These are phyloP conservation scores for Debaryomycetaceae sp. DNA, from an alignment of 1,139 yeast species.

Conservation along the genomic window DNA sequence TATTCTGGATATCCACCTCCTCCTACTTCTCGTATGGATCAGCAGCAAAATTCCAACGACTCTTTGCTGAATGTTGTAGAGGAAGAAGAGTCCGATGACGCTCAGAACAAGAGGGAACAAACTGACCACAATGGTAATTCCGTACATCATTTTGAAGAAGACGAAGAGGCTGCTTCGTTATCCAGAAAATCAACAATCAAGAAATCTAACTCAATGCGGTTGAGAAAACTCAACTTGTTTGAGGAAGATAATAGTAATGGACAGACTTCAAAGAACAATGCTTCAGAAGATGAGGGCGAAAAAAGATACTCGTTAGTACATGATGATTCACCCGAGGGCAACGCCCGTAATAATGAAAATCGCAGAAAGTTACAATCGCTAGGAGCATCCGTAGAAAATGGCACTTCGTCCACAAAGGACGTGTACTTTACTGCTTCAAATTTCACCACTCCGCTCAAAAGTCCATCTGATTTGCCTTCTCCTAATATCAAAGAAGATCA, in stretches of 20 bases:
- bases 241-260: conserved; percentile 12
- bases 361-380: conserved; percentile 14
- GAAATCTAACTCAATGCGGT: conserved; percentile 41
- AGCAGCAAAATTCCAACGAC: conserved; percentile 27
- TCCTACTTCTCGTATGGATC: neutral
- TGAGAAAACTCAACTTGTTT: conserved; percentile 41
- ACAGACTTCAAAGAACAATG: neutral
- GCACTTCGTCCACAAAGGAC: conserved; percentile 24
- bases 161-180: conserved; percentile 22
- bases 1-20: neutral
- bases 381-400: conserved; percentile 17
- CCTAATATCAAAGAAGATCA: conserved; percentile 1
- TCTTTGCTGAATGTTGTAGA: conserved; percentile 40
- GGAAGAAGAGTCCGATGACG: conserved; percentile 35
- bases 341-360: conserved; percentile 2
- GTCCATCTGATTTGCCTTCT: neutral
- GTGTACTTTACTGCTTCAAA: conserved; percentile 42
- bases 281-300: neutral
- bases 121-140: conserved; percentile 18
- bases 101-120: neutral
- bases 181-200: conserved; percentile 40
- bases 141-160: conserved; percentile 29
- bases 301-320: neutral
- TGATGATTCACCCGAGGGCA: neutral
- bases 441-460: conserved; percentile 12